These are phyloP conservation scores for Chalciporus chontae DNA, from an alignment of 768 basidiomycete genomes.

Conservation along the genomic window DNA sequence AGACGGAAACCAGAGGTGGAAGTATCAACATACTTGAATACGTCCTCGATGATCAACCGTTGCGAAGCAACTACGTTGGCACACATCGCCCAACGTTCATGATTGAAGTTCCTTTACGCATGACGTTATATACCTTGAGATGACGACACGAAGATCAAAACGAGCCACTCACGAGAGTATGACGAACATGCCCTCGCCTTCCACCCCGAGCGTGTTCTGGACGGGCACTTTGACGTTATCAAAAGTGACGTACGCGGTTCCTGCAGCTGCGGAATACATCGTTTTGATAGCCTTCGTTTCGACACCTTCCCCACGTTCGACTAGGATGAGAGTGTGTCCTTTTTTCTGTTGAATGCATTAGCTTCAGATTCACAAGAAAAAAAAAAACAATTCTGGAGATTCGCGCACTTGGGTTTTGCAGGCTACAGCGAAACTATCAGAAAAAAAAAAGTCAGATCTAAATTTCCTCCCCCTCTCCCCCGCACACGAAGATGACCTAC, in stretches of 20 bases:
- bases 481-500: background rate
- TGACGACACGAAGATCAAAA: too few species aligned
- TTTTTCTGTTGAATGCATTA: background rate
- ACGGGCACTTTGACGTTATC: background rate
- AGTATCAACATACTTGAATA: conserved; percentile 54
- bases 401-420: background rate
- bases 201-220: background rate
- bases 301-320: background rate
- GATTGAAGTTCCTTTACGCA: conserved; percentile 59
- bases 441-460: background rate
- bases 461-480: too few species aligned
- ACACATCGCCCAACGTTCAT: conserved; percentile 73
- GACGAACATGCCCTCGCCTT: conserved; percentile 35
- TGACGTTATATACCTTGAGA: too few species aligned
- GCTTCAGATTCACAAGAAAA: background rate
- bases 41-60: conserved; percentile 68
- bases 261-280: background rate
- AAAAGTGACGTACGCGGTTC: background rate
- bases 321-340: background rate
- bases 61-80: conserved; percentile 50
- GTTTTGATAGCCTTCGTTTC: background rate
- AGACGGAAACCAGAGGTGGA: background rate
- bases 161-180: conserved; percentile 43
- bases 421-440: background rate
- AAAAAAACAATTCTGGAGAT: too few species aligned